Evolutionary conservation across 495 filamentous ascomycete species (phyloP).

Genomic region (Xylaria castorea): DNA sequence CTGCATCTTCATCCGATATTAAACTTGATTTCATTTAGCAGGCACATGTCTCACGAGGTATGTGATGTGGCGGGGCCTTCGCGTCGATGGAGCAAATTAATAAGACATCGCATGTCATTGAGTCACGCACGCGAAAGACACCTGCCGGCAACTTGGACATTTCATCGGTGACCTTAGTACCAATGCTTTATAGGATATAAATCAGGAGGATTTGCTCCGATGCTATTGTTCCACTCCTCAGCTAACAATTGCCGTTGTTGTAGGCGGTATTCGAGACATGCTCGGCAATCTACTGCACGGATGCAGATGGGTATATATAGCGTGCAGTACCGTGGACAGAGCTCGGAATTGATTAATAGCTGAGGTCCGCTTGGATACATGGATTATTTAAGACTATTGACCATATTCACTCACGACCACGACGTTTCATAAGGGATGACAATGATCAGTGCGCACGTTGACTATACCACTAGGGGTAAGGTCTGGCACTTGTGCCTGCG

Average conservation of each 20-base stretch:
- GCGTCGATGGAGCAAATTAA: constrained; percentile 3
- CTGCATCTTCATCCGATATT: constrained; percentile 14
- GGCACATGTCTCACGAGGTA: constrained; percentile 5
- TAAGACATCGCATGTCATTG: neutral
- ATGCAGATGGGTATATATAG: neutral
- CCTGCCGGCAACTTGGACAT: neutral
- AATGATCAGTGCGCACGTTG: constrained; percentile 21
- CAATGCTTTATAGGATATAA: neutral
- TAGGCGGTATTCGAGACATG: neutral
- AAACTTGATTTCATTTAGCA: constrained; percentile 13
- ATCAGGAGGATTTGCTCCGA: neutral
- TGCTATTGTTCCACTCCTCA: neutral
- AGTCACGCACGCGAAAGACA: constrained; percentile 2
- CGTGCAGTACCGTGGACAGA: constrained; percentile 1
- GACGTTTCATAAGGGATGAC: constrained; percentile 6
- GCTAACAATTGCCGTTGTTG: constrained; percentile 1
- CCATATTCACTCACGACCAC: neutral
- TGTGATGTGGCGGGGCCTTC: constrained; percentile 8
- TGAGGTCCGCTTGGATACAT: constrained; percentile 32
- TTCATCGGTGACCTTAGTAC: neutral
- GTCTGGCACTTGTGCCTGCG: constrained; percentile 9
- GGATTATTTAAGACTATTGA: neutral
- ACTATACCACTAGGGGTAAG: constrained; percentile 8
- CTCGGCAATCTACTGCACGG: neutral
- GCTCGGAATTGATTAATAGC: constrained; percentile 14